A percentile compares a stretch with the other conserved stretches of the same genome.
Evolutionary conservation across 306 rosid species (phyloP).

Genomic region (Cicer cuneatum): DNA sequence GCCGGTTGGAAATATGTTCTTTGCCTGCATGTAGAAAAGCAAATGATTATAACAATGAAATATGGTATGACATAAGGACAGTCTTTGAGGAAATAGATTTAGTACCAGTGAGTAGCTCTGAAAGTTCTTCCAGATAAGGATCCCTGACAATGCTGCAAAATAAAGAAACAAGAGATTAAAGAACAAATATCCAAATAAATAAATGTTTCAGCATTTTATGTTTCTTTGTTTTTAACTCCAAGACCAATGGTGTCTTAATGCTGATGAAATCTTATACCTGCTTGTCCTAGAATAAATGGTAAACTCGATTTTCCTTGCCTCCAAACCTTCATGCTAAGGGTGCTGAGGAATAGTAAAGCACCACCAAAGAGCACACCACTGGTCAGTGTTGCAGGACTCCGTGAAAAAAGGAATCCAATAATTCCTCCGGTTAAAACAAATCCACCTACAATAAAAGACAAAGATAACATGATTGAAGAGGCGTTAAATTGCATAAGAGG

Average conservation of each 20-base stretch:
- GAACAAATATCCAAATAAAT: constrained; percentile 27
- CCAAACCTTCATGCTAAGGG: constrained; percentile 91
- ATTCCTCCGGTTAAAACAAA: constrained; percentile 80
- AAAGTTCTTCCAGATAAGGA: constrained; percentile 79
- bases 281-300: constrained; percentile 90
- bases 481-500: constrained; percentile 1
- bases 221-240: constrained; percentile 7
- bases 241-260: constrained; percentile 1
- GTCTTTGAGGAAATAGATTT: constrained; percentile 22
- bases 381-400: constrained; percentile 70
- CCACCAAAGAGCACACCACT: constrained; percentile 78
- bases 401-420: constrained; percentile 67
- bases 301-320: constrained; percentile 88
- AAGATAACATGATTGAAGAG: constrained; percentile 14
- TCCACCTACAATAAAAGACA: constrained; percentile 62
- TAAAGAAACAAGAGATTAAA: constrained; percentile 33
- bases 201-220: constrained; percentile 9
- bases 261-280: constrained; percentile 58
- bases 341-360: constrained; percentile 85
- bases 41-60: constrained; percentile 27
- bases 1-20: constrained; percentile 76
- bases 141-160: constrained; percentile 67
- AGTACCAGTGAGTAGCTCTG: constrained; percentile 74
- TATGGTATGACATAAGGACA: neutral
- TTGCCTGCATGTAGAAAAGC: constrained; percentile 63